Evolutionary conservation across 108 stramenopile species (phyloP), one percentile per base, ranked within the genome.

Genomic region (Schizochytrium sp.): DNA sequence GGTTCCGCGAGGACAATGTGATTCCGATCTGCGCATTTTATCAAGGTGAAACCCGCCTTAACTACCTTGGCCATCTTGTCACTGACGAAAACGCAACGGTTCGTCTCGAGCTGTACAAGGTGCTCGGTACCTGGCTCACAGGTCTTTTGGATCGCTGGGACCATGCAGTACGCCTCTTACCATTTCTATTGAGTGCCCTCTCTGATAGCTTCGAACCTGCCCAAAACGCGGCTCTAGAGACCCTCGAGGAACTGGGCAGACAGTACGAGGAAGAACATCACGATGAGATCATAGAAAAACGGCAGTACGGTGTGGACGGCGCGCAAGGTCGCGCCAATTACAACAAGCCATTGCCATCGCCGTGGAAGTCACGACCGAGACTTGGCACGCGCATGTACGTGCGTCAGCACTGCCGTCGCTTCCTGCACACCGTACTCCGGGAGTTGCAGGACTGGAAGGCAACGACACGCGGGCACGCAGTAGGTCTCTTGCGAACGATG

Each of bases 1-100:
- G 94, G 8, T 94, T 93, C 71, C 91, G 94, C 18, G 94, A 93
- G 53, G 93, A 94, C 58, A 94, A 94, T 53, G 93, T 94, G 14
- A 57, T 94, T 4, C 94, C 93, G 18, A 76, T 94, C 4, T 83
- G 90, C 16, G 92, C 92, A 4, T 94, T 94, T 57, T 94, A 94
- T 57, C 90, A 92, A 14, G 48, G 60, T 8, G 93, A 92, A 47
- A 89, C 92, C 12, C 53, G 48, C 16, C 44, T 93, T 58, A 94
- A 94, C 92, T 92, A 92, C 28, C 90, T 94, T 21, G 94, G 44
- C 34, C 51, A 89, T 72, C 76, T 92, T 48, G 47, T 91, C 55
- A 57, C 89, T 18, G 91, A 92, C 45, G 87, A 60, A 41, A 88
- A 72, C 58, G 53, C 60, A 14, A 14, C 87, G n/a, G 94, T 94